Evolutionary conservation across 2,329 filamentous ascomycete species (phyloP).

Genomic region (Aspergillus viridinutans): DNA sequence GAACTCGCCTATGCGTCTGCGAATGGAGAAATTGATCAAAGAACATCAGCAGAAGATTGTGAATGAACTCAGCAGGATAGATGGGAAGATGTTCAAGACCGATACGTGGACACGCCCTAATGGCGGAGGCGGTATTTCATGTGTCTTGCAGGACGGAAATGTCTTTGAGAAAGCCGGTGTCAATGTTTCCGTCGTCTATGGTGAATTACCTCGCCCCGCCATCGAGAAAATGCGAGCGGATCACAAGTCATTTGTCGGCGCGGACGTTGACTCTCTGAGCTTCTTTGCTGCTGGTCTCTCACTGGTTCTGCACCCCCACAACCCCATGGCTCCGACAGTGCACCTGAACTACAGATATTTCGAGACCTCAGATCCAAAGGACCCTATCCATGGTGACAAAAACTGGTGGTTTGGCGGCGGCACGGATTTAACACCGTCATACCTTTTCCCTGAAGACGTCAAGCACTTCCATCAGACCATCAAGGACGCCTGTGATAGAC

Average conservation of each 20-base stretch:
- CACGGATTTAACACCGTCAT: slow-evolving; percentile 86
- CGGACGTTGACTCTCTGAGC: slow-evolving; percentile 74
- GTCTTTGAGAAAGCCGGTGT: slow-evolving; percentile 98
- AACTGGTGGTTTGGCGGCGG: slow-evolving; percentile 97
- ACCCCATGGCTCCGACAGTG: slow-evolving; percentile 95
- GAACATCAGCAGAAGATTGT: slow-evolving; percentile 88
- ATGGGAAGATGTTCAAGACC: slow-evolving; percentile 73
- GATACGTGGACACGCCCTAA: slow-evolving; percentile 86
- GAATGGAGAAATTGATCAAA: slow-evolving; percentile 96
- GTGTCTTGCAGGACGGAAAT: slow-evolving; percentile 91
- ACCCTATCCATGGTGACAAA: slow-evolving; percentile 62
- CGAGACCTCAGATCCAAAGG: slow-evolving; percentile 83
- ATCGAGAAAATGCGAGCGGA: slow-evolving; percentile 92
- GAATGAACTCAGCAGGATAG: slow-evolving; percentile 72
- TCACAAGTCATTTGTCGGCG: slow-evolving; percentile 80
- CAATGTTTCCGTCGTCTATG: slow-evolving; percentile 92
- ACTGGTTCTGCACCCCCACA: slow-evolving; percentile 86
- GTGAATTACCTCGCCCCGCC: slow-evolving; percentile 76
- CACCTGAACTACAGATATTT: slow-evolving; percentile 99
- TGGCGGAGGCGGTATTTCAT: slow-evolving; percentile 89
- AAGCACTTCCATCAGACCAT: slow-evolving; percentile 94
- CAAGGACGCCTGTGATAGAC: slow-evolving; percentile 87
- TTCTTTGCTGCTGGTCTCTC: slow-evolving; percentile 96
- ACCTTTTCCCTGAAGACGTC: slow-evolving; percentile 94
- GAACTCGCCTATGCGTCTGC: slow-evolving; percentile 88